Evolutionary conservation across 169 alveolate genomes (phyloP), one percentile per base, ranked within the genome.

Genomic region (Plasmodium inui): DNA sequence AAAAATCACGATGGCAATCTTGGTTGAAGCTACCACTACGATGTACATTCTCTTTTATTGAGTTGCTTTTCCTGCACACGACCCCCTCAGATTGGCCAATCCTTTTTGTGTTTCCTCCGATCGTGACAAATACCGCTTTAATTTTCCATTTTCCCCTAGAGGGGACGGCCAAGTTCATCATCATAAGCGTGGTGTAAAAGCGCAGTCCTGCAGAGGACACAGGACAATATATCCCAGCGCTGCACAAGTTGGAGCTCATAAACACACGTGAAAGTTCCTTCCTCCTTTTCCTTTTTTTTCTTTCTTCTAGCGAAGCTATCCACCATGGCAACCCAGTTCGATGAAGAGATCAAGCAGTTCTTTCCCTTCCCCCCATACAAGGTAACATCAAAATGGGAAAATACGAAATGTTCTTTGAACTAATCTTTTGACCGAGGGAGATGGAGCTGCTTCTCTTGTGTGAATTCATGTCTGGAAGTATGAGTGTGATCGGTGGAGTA

Each of bases 281-380:
- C 41, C 14, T 17, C 28, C 44, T 2, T 22, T 78, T 79, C 12
- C 12, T 1, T 5, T 30, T 53, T 71, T 53, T 22, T 30, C 39
- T 6, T 50, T 55, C 30, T 28, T 22, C n/a, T n/a, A n/a, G 22
- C 7, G 4, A 81, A 81, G 19, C 37, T 7, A 17, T 2, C 22
- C 46, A 44, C 28, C 53, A 85, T 85, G 93, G 14, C 2, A 22
- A 76, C 19, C 53, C 19, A 22, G 37, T 85, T 85, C 22, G 44
- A 72, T 7, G 84, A 85, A 10, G 93, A 85, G 26, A 85, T 85
- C 57, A 41, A 26, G 28, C 53, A 17, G 26, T 53, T 85, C 39
- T 85, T 85, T 26, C 93, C 93, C 44, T 85, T 85, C 30, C 70
- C 53, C 4, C 93, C 93, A 2, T 85, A 85, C 46, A 50, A 85